Base-by-base conservation (phyloP, 2,329 filamentous ascomycete genomes). In the Immersiporthe knoxdaviesiana region DNA sequence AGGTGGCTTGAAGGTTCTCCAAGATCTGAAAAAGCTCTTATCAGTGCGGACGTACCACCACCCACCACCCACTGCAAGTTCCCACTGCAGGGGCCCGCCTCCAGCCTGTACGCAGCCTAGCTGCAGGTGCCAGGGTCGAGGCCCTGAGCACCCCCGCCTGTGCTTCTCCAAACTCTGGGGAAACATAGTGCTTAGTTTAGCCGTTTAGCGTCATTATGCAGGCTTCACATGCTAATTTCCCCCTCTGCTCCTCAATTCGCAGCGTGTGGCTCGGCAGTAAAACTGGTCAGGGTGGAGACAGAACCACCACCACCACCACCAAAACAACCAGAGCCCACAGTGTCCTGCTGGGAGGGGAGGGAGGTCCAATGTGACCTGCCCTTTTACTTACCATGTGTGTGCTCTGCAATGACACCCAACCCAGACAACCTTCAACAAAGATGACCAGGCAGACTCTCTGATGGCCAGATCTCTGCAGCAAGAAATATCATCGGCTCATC, bases 151-250 rank as follows among this genome's bases (percentile, higher is more conserved):
- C 27, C 50, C 50, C 50, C 50, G 11, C 35, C 24, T 50, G 18
- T 4, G 21, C n/a, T 18, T 14, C 24, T 30, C 58, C 32, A 39
- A 44, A 62, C 1, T 62, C 59, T 35, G 52, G 56, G 44, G 37
- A 58, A 65, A 27, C 52, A 18, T 39, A 12, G 7, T 39, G 37
- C 6, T 52, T 10, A 39, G 37, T 24, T 3, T 5, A 27, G 63
- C 41, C 41, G 5, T 44, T 21, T 65, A 39, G 63, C 32, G 63
- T 44, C 52, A 39, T 47, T 47, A 39, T 41, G 59, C 59, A 60
- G 16, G 24, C 66, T 68, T 68, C 66, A 68, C 66, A 68, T 68
- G 66, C 66, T 59, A 68, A 21, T 44, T 62, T 21, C 59, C 10
- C 18, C 16, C 2, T 35, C 35, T 35, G 35, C 37, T 11, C 44